Base-by-base conservation (phyloP, 225 moss, liverwort and hornwort genomes). In the Straminergon stramineum region DNA sequence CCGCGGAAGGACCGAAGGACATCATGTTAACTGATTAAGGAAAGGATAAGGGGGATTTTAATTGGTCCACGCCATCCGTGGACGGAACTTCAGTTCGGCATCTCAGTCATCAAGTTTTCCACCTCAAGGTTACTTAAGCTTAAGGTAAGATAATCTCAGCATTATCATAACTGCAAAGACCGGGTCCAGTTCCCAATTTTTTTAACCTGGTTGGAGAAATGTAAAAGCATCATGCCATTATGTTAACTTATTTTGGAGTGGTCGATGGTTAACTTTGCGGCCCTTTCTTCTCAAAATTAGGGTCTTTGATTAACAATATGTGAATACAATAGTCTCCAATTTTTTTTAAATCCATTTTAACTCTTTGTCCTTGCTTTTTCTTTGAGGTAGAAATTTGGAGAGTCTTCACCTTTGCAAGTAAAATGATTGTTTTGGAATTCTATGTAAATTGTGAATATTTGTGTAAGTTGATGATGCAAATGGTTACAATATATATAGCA, bases 361-460 rank as follows among this genome's bases (percentile, higher is more conserved):
- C 27, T 57, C 57, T 11, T 79, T 57, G 17, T n/a, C 17, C 2
- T 0, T 0, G 0, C 4, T n/a, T 15, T 16, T n/a, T 37, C 5
- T 24, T 15, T 7, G 10, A 26, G 4, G 56, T n/a, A 17, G n/a
- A 31, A 9, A 2, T n/a, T 57, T n/a, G 2, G 11, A 79, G 1
- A 26, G 15, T n/a, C 24, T 0, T 2, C 10, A 78, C 1, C 11
- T 4, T n/a, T 26, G 6, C 2, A 57, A 57, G 17, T n/a, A 7
- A 57, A 57, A n/a, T n/a, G 17, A 17, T 79, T 57, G 17, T n/a
- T 57, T 27, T 4, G 23, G 17, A 3, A n/a, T 57, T 57, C 0
- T 56, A 0, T n/a, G 27, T 11, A n/a, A 79, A n/a, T 0, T 79
- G 0, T 27, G 3, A 10, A 24, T 8, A 37, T 78, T 24, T 78